Percentiles rank a stretch among this genome's conserved stretches.
phyloP scores from a whole-genome alignment of 23 red algal genomes.

The Cyanidium caldarium region DNA sequence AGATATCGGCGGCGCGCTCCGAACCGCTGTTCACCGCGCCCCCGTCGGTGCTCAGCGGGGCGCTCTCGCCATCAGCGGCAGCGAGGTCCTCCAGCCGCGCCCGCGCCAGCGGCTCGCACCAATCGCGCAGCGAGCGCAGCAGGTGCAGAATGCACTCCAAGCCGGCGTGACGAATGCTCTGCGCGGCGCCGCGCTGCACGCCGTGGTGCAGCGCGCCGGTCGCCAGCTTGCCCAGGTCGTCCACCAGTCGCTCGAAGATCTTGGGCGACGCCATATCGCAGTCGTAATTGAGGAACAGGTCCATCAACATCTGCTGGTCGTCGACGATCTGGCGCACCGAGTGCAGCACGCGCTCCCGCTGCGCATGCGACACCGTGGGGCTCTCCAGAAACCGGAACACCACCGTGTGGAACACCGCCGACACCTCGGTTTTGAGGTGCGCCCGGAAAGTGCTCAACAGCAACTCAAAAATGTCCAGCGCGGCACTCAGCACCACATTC shows the following conservation, averaged over 20 bases:
- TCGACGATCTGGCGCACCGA: constrained; percentile 23
- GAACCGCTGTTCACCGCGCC: too few species aligned
- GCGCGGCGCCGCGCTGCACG: not conserved
- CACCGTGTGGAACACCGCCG: constrained; percentile 75
- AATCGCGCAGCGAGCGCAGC: constrained; percentile 14
- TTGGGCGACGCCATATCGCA: constrained; percentile 79
- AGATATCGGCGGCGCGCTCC: not conserved
- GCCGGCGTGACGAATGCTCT: not conserved
- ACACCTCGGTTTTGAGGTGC: constrained; percentile 63
- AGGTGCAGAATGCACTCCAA: not conserved
- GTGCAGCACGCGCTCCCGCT: constrained; percentile 31
- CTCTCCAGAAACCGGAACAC: constrained; percentile 89
- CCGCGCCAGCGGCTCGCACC: constrained; percentile 4
- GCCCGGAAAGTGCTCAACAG: constrained; percentile 45
- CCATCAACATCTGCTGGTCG: constrained; percentile 61
- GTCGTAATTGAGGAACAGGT: constrained; percentile 95
- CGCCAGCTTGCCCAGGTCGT: not conserved
- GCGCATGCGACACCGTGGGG: constrained; percentile 26
- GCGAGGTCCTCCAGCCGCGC: not conserved
- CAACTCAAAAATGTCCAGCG: constrained; percentile 81
- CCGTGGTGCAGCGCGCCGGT: not conserved
- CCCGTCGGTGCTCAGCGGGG: too few species aligned
- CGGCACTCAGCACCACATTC: constrained; percentile 42
- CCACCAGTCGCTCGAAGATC: constrained; percentile 65
- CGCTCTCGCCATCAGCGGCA: too few species aligned